Evolutionary conservation across 2,329 filamentous ascomycete species (phyloP).

Genomic region (Monosporascus sp.): DNA sequence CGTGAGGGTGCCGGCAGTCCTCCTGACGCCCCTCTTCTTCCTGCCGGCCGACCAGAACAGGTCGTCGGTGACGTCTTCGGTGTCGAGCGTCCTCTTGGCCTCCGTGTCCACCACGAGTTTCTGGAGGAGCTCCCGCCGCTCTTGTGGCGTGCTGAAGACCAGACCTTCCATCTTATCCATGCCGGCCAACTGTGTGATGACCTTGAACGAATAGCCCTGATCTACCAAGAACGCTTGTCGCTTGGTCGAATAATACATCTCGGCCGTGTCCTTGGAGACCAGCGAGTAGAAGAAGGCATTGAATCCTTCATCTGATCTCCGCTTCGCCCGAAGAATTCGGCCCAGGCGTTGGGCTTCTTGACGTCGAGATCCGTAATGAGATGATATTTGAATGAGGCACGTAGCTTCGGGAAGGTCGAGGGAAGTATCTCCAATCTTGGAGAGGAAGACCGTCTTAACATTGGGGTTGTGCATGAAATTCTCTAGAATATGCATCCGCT

Average conservation of each 20-base stretch:
- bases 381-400: slow-evolving; percentile 94
- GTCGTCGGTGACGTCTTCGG: slow-evolving; percentile 57
- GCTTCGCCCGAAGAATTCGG: slow-evolving; percentile 88
- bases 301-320: slow-evolving; percentile 95
- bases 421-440: slow-evolving; percentile 98
- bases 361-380: slow-evolving; percentile 92
- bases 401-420: slow-evolving; percentile 94
- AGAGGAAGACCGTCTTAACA: slow-evolving; percentile 90
- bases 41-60: slow-evolving; percentile 29
- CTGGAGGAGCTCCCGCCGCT: slow-evolving; percentile 80
- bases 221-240: slow-evolving; percentile 95
- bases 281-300: slow-evolving; percentile 99
- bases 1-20: slow-evolving; percentile 79
- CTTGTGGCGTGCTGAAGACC: slow-evolving; percentile 71
- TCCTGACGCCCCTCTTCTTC: slow-evolving; percentile 55
- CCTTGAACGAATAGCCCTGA: slow-evolving; percentile 97
- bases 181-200: slow-evolving; percentile 91
- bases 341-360: slow-evolving; percentile 94
- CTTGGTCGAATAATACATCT: slow-evolving; percentile 98
- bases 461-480: slow-evolving; percentile 92
- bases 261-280: slow-evolving; percentile 93
- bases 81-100: slow-evolving; percentile 52
- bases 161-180: slow-evolving; percentile 80
- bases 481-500: slow-evolving; percentile 81
- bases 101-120: slow-evolving; percentile 88